Evolutionary conservation across 2,329 filamentous ascomycete genomes (phyloP), one percentile per base, ranked within the genome.

Genomic region (Basipetospora chlamydospora): DNA sequence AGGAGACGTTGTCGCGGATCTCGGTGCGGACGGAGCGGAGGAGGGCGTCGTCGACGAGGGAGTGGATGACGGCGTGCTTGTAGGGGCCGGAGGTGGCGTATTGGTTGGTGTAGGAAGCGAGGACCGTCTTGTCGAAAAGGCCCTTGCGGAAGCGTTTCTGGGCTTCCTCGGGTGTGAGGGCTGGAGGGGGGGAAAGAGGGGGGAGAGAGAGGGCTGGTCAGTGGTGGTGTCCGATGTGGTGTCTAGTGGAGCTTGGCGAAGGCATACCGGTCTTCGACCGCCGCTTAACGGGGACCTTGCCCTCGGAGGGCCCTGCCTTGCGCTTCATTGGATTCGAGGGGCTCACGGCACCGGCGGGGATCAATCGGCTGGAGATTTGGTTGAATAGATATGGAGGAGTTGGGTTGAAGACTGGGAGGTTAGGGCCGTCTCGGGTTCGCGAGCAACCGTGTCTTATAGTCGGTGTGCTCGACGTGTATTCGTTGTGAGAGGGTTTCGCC

Each of bases 31-130:
- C 90, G 38, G 73, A 68, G 50, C 87, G 87, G 32, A 98, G 73
- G 13, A 98, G 77, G 33, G 66, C 58, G 48, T 88, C 80, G 58
- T 90, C 67, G 54, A 96, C 79, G 29, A 98, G 66, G 37, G 73
- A 65, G 46, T 76, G 68, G 52, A 98, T 94, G 35, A 98, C 88
- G 47, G 81, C 81, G 56, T 98, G 88, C 55, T 88, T 86, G 66
- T 98, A 98, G 5, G 78, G 79, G 13, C 63, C 56, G 8, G 80
- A 83, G 6, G 60, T 50, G 37, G 73, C 70, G 53, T 84, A 84
- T 44, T 70, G 64, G 15, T 60, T 50, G 8, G 70, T 73, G 55
- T 83, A 81, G 23, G 64, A 54, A 39, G 67, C 48, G 41, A 80
- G 64, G 23, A 73, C 64, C 17, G 66, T 47, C 37, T 66, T 53